Evolutionary conservation across 495 filamentous ascomycete genomes (phyloP).

Genomic region (Xeromyces bisporus): DNA sequence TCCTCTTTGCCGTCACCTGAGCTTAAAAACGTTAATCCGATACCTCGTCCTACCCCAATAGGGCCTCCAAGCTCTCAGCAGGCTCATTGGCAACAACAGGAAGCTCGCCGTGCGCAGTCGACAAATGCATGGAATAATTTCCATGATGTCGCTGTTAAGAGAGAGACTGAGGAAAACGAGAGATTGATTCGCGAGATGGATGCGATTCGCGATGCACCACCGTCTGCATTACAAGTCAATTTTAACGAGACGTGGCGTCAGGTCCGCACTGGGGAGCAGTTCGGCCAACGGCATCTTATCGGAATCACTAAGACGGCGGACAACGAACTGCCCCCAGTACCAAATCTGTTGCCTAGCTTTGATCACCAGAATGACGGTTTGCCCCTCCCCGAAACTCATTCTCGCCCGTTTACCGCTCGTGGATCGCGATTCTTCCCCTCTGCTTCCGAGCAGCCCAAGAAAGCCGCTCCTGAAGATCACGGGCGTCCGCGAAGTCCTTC

Average conservation of each 20-base stretch:
- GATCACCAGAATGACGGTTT: slow-evolving; percentile 21
- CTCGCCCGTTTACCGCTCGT: slow-evolving; percentile 25
- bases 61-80: slow-evolving; percentile 31
- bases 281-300: slow-evolving; percentile 23
- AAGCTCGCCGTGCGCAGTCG: slow-evolving; percentile 12
- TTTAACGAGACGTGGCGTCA: slow-evolving; percentile 53
- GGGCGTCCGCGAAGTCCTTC: slow-evolving; percentile 30
- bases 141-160: slow-evolving; percentile 21
- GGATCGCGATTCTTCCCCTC: slow-evolving; percentile 60
- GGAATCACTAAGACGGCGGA: slow-evolving; percentile 16
- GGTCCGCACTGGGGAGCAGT: slow-evolving; percentile 31
- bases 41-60: slow-evolving; percentile 32
- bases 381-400: slow-evolving; percentile 19
- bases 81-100: slow-evolving; percentile 20
- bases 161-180: slow-evolving; percentile 26
- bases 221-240: slow-evolving; percentile 21
- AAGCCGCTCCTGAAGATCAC: slow-evolving; percentile 15
- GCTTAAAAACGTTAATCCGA: slow-evolving; percentile 20
- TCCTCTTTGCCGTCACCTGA: slow-evolving; percentile 21
- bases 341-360: slow-evolving; percentile 19
- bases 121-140: slow-evolving; percentile 35
- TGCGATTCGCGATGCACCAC: slow-evolving; percentile 21
- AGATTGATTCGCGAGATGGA: slow-evolving; percentile 21
- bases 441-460: slow-evolving; percentile 23
- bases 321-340: slow-evolving; percentile 11